Percentiles rank a stretch among this genome's conserved stretches.
Evolutionary conservation across 2,329 filamentous ascomycete genomes (phyloP).

Genomic region (Xylaria hypoxylon): DNA sequence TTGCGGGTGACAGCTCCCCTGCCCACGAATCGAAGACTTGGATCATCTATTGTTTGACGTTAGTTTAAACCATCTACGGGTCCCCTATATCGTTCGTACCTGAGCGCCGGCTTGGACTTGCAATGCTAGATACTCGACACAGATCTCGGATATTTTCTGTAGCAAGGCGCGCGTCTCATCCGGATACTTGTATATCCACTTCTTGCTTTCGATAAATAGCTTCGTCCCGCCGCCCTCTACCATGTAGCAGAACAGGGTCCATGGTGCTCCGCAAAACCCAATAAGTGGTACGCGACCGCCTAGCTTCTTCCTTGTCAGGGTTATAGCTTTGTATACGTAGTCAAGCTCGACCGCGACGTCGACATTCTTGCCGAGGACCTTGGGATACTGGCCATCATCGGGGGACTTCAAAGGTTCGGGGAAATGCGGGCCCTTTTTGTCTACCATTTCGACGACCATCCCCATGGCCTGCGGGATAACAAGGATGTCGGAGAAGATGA

Average conservation of each 20-base stretch:
- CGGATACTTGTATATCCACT: slow-evolving; percentile 93
- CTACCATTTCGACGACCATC: slow-evolving; percentile 98
- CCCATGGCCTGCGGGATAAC: slow-evolving; percentile 98
- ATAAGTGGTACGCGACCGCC: slow-evolving; percentile 90
- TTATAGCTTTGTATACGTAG: slow-evolving; percentile 97
- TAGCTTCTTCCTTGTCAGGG: slow-evolving; percentile 87
- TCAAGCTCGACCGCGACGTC: slow-evolving; percentile 86
- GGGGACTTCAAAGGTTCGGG: slow-evolving; percentile 84
- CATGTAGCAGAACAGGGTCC: slow-evolving; percentile 99
- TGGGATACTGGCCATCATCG: slow-evolving; percentile 82
- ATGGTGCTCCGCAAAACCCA: slow-evolving; percentile 96
- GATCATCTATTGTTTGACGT: slow-evolving; percentile 68
- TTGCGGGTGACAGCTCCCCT: slow-evolving; percentile 85
- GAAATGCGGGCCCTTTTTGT: slow-evolving; percentile 96
- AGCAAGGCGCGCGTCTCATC: slow-evolving; percentile 83
- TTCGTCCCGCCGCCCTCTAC: slow-evolving; percentile 97
- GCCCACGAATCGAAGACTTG: slow-evolving; percentile 99
- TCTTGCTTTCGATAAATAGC: slow-evolving; percentile 93
- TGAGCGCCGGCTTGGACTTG: slow-evolving; percentile 95
- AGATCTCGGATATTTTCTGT: slow-evolving; percentile 92
- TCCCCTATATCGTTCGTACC: slow-evolving; percentile 55
- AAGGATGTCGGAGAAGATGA: slow-evolving; percentile 98
- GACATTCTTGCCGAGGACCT: slow-evolving; percentile 81
- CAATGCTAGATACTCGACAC: slow-evolving; percentile 91
- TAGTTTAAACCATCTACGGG: neutral